Conservation (phyloP, 169 alveolate genomes). For the Prorocentrum cordatum region DNA sequence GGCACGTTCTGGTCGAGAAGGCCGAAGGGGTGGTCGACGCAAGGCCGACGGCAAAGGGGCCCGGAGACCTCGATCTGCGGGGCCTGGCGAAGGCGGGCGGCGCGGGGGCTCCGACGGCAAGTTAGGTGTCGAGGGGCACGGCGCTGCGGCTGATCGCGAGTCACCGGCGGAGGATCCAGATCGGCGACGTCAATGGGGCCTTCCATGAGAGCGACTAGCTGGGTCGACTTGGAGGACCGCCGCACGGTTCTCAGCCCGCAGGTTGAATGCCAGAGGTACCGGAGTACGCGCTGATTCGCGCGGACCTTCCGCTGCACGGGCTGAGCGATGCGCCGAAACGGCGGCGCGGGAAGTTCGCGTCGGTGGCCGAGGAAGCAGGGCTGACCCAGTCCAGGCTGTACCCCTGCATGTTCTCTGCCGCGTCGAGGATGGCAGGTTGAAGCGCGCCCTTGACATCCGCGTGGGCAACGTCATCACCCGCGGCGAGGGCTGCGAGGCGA, state of each 20-base stretch:
- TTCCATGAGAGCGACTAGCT: not conserved
- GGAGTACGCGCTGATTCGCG: not conserved
- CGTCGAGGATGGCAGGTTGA: not conserved
- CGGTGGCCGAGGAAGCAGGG: not conserved
- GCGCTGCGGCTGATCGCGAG: not conserved
- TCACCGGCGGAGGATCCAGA: not conserved
- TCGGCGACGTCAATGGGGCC: slow-evolving; percentile 5
- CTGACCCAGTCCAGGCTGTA: not conserved
- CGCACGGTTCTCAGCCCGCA: not conserved
- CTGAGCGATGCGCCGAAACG: not conserved
- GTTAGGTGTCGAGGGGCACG: too few relatives aligned
- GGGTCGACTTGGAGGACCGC: not conserved
- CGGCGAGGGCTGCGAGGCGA: not conserved
- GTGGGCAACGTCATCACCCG: not conserved
- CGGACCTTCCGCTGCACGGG: not conserved
- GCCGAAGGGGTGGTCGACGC: too few relatives aligned
- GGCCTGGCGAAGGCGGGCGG: too few relatives aligned
- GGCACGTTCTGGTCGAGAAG: too few relatives aligned
- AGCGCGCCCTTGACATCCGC: not conserved
- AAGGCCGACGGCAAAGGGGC: too few relatives aligned
- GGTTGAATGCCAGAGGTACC: not conserved
- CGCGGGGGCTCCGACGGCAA: too few relatives aligned
- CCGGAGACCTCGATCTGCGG: too few relatives aligned
- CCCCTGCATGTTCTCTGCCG: not conserved
- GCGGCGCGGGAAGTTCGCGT: not conserved